These are phyloP conservation scores for Austroboletus rostrupii DNA, from an alignment of 1,284 basidiomycete genomes.

Conservation along the genomic window DNA sequence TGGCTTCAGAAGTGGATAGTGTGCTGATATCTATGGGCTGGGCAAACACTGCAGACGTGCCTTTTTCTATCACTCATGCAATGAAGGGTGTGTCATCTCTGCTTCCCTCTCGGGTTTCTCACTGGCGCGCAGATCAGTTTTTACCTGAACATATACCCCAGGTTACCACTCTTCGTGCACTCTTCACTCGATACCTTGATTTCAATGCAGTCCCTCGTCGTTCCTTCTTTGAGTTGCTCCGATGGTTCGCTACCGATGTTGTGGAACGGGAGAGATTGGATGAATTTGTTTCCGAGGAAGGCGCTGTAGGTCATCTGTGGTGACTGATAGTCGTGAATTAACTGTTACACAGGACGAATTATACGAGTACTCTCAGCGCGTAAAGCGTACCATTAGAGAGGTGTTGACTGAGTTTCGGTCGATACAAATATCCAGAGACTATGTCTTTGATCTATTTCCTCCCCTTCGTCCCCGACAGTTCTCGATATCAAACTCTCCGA, in stretches of 20 bases:
- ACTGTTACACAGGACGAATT: conserved; percentile 75
- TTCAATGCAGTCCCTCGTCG: conserved; percentile 81
- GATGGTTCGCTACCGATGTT: conserved; percentile 72
- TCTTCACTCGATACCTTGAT: conserved; percentile 81
- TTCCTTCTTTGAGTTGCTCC: conserved; percentile 78
- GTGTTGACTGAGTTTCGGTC: conserved; percentile 84
- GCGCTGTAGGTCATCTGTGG: conserved; percentile 51
- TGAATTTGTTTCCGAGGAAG: conserved; percentile 80
- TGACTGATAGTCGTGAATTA: not conserved
- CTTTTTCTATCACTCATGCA: conserved; percentile 42
- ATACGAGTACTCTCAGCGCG: conserved; percentile 82
- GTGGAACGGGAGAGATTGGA: conserved; percentile 81
- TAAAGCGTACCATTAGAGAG: conserved; percentile 81
- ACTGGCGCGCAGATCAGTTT: conserved; percentile 59
- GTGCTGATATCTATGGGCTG: conserved; percentile 69
- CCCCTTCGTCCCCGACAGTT: conserved; percentile 85
- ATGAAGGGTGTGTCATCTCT: conserved; percentile 40
- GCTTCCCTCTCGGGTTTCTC: not conserved
- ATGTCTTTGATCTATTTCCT: conserved; percentile 85
- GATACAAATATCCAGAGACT: conserved; percentile 69
- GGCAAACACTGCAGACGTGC: conserved; percentile 62
- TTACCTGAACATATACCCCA: conserved; percentile 53
- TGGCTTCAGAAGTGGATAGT: conserved; percentile 60
- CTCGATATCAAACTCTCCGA: too few relatives aligned
- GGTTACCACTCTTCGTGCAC: conserved; percentile 61